Evolutionary conservation across 768 basidiomycete species (phyloP).

Genomic region (Suillus plorans): DNA sequence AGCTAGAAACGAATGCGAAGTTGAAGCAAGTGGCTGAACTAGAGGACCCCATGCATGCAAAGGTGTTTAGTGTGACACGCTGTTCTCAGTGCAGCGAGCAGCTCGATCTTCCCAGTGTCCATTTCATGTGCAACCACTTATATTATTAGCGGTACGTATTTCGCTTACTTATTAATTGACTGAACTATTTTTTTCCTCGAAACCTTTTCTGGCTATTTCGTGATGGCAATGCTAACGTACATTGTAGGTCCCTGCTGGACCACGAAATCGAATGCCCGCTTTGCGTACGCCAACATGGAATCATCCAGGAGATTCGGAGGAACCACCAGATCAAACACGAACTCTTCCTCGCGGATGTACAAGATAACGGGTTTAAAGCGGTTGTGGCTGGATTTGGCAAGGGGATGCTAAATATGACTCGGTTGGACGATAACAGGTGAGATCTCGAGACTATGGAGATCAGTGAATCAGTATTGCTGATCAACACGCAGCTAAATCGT

Average conservation of each 20-base stretch:
- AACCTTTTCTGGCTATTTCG: background rate
- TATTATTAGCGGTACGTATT: constrained; percentile 82
- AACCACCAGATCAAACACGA: constrained; percentile 84
- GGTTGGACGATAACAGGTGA: background rate
- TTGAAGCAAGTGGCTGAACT: constrained; percentile 81
- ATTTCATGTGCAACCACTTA: constrained; percentile 97
- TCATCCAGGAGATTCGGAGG: constrained; percentile 85
- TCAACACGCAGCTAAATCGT: background rate
- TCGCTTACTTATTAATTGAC: background rate
- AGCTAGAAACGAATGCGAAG: constrained; percentile 78
- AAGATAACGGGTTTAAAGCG: constrained; percentile 66
- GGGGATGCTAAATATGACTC: no score
- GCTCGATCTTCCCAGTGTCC: constrained; percentile 88
- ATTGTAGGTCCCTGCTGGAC: constrained; percentile 77
- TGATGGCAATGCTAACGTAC: background rate
- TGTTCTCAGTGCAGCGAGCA: constrained; percentile 89
- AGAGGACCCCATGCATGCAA: constrained; percentile 72
- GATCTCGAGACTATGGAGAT: background rate
- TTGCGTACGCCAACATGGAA: constrained; percentile 83
- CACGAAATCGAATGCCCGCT: constrained; percentile 88
- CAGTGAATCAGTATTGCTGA: background rate
- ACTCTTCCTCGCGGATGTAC: constrained; percentile 73
- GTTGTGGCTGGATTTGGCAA: constrained; percentile 39
- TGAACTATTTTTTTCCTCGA: constrained; percentile 1
- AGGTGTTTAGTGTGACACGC: constrained; percentile 91